These are phyloP conservation scores for Phytopythium chamaehyphon DNA, from an alignment of 352 stramenopile genomes.

Conservation along the genomic window DNA sequence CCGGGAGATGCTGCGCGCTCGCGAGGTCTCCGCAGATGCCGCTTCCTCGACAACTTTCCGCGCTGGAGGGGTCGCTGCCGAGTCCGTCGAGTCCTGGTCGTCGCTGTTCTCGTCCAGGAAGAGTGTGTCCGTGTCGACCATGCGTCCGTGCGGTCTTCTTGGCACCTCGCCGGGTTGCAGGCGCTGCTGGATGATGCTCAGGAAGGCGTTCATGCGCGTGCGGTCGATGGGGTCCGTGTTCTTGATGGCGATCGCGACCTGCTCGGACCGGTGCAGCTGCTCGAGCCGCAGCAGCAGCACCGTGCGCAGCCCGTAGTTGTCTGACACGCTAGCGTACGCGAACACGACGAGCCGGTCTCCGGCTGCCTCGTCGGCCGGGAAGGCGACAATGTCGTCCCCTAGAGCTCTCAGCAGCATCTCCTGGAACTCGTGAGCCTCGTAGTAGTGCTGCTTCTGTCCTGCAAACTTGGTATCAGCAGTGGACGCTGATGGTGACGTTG, in stretches of 20 bases:
- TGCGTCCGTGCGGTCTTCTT: slow-evolving; percentile 29
- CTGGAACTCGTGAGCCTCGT: slow-evolving; percentile 28
- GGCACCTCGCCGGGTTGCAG: slow-evolving; percentile 52
- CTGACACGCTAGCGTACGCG: slow-evolving; percentile 46
- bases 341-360: slow-evolving; percentile 38
- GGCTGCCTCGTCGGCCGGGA: slow-evolving; percentile 15
- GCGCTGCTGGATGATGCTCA: slow-evolving; percentile 52
- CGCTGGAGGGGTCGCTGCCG: slow-evolving; percentile 15
- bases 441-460: slow-evolving; percentile 16
- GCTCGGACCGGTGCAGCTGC: slow-evolving; percentile 63
- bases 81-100: slow-evolving; percentile 22
- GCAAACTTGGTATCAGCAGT: slow-evolving; percentile 9
- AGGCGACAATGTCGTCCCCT: slow-evolving; percentile 54
- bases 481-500: slow-evolving; percentile 11
- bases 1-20: neutral
- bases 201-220: slow-evolving; percentile 41
- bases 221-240: slow-evolving; percentile 63
- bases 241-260: slow-evolving; percentile 60
- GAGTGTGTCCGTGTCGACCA: slow-evolving; percentile 38
- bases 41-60: neutral
- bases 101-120: slow-evolving; percentile 48
- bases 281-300: slow-evolving; percentile 61
- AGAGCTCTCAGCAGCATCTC: slow-evolving; percentile 45
- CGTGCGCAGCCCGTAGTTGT: slow-evolving; percentile 37
- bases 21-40: slow-evolving; percentile 1